Evolutionary conservation across 2,329 filamentous ascomycete species (phyloP).

Genomic region (Nemania sp.): DNA sequence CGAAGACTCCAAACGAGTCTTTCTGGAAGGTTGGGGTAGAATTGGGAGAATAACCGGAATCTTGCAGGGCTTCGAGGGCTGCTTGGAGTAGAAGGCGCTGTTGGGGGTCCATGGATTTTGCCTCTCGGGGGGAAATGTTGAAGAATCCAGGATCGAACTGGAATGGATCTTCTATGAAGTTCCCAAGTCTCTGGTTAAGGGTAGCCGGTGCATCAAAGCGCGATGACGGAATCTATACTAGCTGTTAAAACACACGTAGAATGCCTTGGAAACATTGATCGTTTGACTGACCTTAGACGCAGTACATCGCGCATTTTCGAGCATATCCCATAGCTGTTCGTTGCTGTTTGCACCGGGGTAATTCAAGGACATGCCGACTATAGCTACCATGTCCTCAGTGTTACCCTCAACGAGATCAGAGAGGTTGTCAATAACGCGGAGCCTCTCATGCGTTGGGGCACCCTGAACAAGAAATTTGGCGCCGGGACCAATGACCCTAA

Average conservation of each 20-base stretch:
- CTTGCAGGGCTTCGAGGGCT: conserved; percentile 29
- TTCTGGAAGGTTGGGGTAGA: conserved; percentile 28
- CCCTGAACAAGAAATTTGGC: conserved; percentile 15
- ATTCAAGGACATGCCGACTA: conserved; percentile 25
- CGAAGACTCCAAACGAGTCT: conserved; percentile 39
- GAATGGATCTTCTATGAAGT: conserved; percentile 27
- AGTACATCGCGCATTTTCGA: conserved; percentile 20
- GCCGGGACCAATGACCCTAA: conserved; percentile 8
- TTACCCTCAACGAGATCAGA: neutral
- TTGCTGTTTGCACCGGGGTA: conserved; percentile 16
- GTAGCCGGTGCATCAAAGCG: conserved; percentile 18
- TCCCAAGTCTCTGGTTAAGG: conserved; percentile 10
- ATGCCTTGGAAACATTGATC: neutral
- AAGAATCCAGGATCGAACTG: conserved; percentile 29
- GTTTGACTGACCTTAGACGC: conserved; percentile 14
- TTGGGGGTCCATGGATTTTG: conserved; percentile 32
- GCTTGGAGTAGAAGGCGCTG: conserved; percentile 30
- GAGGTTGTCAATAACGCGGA: neutral
- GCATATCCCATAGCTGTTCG: conserved; percentile 21
- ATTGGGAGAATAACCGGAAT: conserved; percentile 35
- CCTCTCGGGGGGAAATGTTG: conserved; percentile 30
- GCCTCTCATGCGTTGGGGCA: neutral
- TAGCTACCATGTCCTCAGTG: conserved; percentile 21
- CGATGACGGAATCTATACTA: conserved; percentile 19
- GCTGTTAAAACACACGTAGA: neutral